These are phyloP conservation scores for Jamesozyma hellenica DNA, from an alignment of 805 yeast species.

Conservation along the genomic window DNA sequence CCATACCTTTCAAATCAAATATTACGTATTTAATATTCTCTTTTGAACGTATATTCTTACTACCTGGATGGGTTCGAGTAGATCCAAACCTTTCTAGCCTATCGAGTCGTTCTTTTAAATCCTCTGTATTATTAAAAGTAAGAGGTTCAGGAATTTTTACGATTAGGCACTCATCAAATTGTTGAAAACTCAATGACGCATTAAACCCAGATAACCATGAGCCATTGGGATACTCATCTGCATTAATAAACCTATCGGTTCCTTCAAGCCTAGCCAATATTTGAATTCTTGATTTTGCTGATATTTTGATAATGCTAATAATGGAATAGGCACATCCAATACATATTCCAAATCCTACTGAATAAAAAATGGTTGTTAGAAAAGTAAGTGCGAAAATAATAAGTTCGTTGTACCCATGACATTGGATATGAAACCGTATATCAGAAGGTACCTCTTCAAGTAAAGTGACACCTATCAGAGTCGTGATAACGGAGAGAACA, in stretches of 20 bases:
- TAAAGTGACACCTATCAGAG: slow-evolving; percentile 64
- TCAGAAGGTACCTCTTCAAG: slow-evolving; percentile 82
- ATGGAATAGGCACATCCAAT: slow-evolving; percentile 79
- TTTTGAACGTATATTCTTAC: slow-evolving; percentile 36
- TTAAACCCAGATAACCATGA: slow-evolving; percentile 8
- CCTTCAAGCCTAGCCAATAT: slow-evolving; percentile 62
- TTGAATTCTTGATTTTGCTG: slow-evolving; percentile 76
- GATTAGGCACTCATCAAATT: slow-evolving; percentile 62
- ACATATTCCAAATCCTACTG: slow-evolving; percentile 83
- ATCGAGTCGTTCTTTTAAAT: slow-evolving; percentile 53
- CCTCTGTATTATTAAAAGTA: slow-evolving; percentile 78
- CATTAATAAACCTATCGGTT: slow-evolving; percentile 54
- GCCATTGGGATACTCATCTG: slow-evolving; percentile 48
- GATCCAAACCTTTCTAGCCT: slow-evolving; percentile 75
- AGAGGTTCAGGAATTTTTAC: slow-evolving; percentile 82
- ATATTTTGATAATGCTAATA: slow-evolving; percentile 66
- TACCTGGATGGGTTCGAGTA: slow-evolving; percentile 64
- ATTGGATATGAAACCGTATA: slow-evolving; percentile 56
- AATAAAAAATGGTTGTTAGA: slow-evolving; percentile 52
- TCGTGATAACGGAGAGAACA: slow-evolving; percentile 68
- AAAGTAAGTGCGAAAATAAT: slow-evolving; percentile 58
- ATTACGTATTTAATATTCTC: slow-evolving; percentile 47
- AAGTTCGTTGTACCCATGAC: slow-evolving; percentile 71
- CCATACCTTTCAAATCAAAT: slow-evolving; percentile 76
- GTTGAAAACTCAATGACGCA: slow-evolving; percentile 27